Evolutionary conservation across 805 yeast genomes (phyloP), one percentile per base, ranked within the genome.

Genomic region (Kluyveromyces aestuarii): DNA sequence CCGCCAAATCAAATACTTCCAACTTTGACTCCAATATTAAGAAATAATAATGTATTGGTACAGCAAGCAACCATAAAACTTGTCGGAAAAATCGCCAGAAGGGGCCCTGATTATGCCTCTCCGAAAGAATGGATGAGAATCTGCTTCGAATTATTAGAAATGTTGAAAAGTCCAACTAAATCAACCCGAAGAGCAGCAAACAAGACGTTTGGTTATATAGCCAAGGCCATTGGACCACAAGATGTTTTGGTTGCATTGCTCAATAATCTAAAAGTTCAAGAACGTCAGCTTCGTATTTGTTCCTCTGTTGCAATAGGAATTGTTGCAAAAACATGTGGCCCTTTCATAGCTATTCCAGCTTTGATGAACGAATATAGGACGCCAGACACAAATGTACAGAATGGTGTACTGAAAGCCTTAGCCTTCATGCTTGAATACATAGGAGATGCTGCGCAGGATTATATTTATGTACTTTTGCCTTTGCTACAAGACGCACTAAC

Each of bases 111-210:
- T 53, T 79, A 80, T 48, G 86, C 89, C 14, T 81, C 89, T 37
- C 95, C 96, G 2, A 80, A 87, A 52, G 99, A 93, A 66, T 93
- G 99, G 99, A 87, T 93, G 91, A 74, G 98, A 53, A 86, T 91
- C 25, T 87, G 96, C 59, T 88, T 87, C 65, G 96, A 90, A 59
- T 72, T 93, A 35, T 67, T 93, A 42, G 98, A 93, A 55, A 81
- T 91, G 81, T 73, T 93, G 50, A 88, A 87, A 60, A 83, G 95
- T 19, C 79, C 85, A 6, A 79, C 79, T 49, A 87, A 84, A 57
- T 72, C 82, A 13, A 87, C 90, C 42, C 71, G 98, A 53, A 73
- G 82, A 30, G 84, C 90, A 0, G 96, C 99, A 0, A 93, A 90
- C 61, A 79, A 79, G 17, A 87, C 98, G 0, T 93, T 93, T 70